These are phyloP conservation scores for Solioccasus polychromus DNA, from an alignment of 768 basidiomycete species.

Conservation along the genomic window DNA sequence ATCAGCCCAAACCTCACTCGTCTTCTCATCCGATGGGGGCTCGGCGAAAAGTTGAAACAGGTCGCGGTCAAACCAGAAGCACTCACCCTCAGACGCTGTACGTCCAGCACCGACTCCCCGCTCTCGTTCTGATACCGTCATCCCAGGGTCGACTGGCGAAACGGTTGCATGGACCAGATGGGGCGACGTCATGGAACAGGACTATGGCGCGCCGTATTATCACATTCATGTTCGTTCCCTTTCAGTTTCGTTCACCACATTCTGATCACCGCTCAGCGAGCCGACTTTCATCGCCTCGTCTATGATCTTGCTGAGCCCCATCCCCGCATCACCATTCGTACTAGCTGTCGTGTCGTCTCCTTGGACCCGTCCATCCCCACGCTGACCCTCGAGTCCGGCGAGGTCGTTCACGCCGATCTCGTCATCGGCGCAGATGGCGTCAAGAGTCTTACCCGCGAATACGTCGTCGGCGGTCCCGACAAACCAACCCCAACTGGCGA, in stretches of 20 bases:
- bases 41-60: conserved; percentile 38
- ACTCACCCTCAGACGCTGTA: conserved; percentile 43
- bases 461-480: conserved; percentile 46
- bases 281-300: conserved; percentile 45
- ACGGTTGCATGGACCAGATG: conserved; percentile 36
- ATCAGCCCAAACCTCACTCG: conserved; percentile 40
- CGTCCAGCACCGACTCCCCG: neutral
- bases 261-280: conserved; percentile 29
- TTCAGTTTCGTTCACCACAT: neutral
- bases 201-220: conserved; percentile 34
- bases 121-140: neutral
- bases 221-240: conserved; percentile 31
- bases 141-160: conserved; percentile 32
- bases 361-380: conserved; percentile 31
- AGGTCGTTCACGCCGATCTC: conserved; percentile 41
- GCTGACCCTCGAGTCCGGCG: conserved; percentile 42
- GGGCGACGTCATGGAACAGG: conserved; percentile 31
- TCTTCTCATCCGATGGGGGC: conserved; percentile 51
- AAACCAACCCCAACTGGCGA: conserved; percentile 57
- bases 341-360: conserved; percentile 35
- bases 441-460: conserved; percentile 48
- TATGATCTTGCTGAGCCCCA: conserved; percentile 35
- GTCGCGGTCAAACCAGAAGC: conserved; percentile 38
- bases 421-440: conserved; percentile 52
- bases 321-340: conserved; percentile 33